These are phyloP conservation scores for Dothiorella sarmentorum DNA, from an alignment of 2,329 filamentous ascomycete species.

Conservation along the genomic window DNA sequence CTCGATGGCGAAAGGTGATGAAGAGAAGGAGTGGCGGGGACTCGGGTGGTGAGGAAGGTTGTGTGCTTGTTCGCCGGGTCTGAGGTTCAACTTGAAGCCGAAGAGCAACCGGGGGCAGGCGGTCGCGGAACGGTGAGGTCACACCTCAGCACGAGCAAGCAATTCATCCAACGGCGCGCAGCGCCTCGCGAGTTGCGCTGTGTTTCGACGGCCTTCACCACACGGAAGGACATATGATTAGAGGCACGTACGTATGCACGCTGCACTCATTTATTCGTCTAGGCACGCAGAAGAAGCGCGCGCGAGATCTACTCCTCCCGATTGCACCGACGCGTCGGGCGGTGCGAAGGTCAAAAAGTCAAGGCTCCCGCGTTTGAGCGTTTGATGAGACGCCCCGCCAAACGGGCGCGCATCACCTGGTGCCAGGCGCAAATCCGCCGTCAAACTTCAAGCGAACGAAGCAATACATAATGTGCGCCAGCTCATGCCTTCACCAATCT, in stretches of 20 bases:
- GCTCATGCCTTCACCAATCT: background rate
- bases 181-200: background rate
- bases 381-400: background rate
- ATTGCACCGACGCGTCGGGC: too few species aligned
- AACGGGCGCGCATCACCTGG: background rate
- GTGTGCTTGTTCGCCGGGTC: constrained; percentile 20
- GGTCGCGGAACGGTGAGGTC: background rate
- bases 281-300: background rate
- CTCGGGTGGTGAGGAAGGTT: constrained; percentile 22
- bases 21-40: constrained; percentile 13
- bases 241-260: background rate
- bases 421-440: background rate
- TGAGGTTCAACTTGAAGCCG: constrained; percentile 19
- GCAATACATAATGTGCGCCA: too few species aligned
- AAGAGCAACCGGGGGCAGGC: background rate
- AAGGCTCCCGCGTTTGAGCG: background rate
- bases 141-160: constrained; percentile 17
- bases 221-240: background rate
- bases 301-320: background rate
- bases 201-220: background rate
- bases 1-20: constrained; percentile 6
- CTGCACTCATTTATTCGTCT: background rate
- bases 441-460: background rate
- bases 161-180: too few species aligned
- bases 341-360: too few species aligned